A percentile compares a stretch with the other conserved stretches of the same genome.
phyloP scores from a whole-genome alignment of 2,329 filamentous ascomycete genomes.

The Penicillium rolfsii region DNA sequence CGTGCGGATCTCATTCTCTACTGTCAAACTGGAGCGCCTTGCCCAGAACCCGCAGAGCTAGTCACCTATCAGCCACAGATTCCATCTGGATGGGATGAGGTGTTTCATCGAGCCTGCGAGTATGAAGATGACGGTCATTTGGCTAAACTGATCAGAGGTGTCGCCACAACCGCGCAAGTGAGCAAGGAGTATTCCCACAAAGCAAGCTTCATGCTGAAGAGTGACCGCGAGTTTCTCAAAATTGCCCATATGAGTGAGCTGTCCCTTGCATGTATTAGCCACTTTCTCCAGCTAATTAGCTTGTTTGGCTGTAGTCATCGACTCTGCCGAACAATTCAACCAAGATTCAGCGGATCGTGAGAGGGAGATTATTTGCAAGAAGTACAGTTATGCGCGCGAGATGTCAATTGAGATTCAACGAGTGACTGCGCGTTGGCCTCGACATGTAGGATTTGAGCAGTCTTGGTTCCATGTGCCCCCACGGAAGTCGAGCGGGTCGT shows the following conservation, averaged over 20 bases:
- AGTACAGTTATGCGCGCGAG: conserved; percentile 14
- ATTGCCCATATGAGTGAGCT: conserved; percentile 25
- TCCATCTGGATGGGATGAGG: conserved; percentile 16
- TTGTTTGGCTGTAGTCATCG: conserved; percentile 7
- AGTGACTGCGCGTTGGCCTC: conserved; percentile 23
- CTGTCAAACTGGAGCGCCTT: conserved; percentile 17
- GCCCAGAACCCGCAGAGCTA: conserved; percentile 11
- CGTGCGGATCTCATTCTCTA: conserved; percentile 22
- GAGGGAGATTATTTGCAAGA: conserved; percentile 18
- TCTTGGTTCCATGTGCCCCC: conserved; percentile 25
- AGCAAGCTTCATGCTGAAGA: conserved; percentile 11
- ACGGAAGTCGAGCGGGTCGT: conserved; percentile 4
- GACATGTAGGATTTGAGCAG: conserved; percentile 22
- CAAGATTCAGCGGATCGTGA: conserved; percentile 13
- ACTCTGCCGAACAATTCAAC: conserved; percentile 23
- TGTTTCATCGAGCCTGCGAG: conserved; percentile 20
- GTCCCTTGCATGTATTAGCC: too few relatives aligned
- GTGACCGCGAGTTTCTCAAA: conserved; percentile 11
- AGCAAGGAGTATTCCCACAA: conserved; percentile 6
- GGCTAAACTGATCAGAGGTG: conserved; percentile 19
- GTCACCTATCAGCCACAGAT: conserved; percentile 7
- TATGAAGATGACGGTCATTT: conserved; percentile 24
- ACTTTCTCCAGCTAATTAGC: not conserved
- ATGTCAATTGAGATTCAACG: conserved; percentile 21
- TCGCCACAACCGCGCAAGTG: conserved; percentile 15